Conservation (phyloP, 2,329 filamentous ascomycete species). For the Cryphonectria carpinicola region DNA sequence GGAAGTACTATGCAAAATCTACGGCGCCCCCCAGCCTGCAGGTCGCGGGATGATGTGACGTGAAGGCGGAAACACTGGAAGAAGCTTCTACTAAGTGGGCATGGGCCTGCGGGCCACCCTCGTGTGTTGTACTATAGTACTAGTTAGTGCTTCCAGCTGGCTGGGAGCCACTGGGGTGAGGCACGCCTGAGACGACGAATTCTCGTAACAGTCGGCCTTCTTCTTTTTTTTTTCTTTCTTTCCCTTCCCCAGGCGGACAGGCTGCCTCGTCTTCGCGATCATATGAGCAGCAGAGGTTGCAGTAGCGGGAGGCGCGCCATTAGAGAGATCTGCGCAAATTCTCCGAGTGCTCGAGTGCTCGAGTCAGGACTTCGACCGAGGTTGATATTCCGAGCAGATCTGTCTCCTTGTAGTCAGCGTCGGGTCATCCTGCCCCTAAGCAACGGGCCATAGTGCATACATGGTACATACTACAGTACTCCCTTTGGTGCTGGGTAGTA, state of each 20-base stretch:
- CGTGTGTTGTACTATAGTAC: background rate
- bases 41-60: conserved; percentile 9
- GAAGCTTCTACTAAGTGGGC: background rate
- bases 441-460: background rate
- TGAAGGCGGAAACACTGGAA: background rate
- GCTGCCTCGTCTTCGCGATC: background rate
- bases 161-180: background rate
- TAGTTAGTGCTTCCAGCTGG: background rate
- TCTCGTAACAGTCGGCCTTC: background rate
- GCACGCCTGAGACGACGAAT: background rate
- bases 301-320: background rate
- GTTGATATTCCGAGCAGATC: background rate
- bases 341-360: conserved; percentile 10
- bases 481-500: background rate
- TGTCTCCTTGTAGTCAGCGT: background rate
- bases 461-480: background rate
- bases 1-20: background rate
- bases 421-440: background rate
- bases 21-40: background rate
- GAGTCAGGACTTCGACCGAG: background rate
- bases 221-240: no score
- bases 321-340: conserved; percentile 6
- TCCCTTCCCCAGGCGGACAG: background rate
- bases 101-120: background rate
- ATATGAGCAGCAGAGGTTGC: background rate